Evolutionary conservation across 2,329 filamentous ascomycete species (phyloP).

Genomic region (Plenodomus lindquistii): DNA sequence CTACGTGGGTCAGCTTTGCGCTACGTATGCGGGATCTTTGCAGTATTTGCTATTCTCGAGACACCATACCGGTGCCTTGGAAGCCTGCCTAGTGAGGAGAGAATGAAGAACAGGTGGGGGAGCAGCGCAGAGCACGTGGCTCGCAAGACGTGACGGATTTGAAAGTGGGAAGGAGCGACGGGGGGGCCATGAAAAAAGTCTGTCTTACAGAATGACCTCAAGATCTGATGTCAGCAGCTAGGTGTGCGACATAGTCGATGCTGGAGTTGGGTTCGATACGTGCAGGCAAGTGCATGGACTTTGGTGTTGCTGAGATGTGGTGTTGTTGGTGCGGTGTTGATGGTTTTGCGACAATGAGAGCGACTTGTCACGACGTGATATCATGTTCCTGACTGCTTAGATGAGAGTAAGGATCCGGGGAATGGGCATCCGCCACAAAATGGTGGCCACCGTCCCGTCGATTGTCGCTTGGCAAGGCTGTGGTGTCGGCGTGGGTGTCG

Average conservation of each 20-base stretch:
- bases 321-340: slow-evolving; percentile 10
- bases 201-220: neutral
- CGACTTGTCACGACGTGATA: slow-evolving; percentile 3
- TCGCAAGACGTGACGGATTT: neutral
- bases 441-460: neutral
- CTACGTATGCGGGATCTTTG: neutral
- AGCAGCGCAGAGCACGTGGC: neutral
- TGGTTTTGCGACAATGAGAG: slow-evolving; percentile 10
- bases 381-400: slow-evolving; percentile 19
- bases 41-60: neutral
- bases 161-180: neutral
- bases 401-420: neutral
- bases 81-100: no score
- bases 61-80: neutral
- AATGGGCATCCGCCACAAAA: neutral
- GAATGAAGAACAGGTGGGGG: no score
- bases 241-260: neutral
- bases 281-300: neutral
- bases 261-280: neutral
- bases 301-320: neutral
- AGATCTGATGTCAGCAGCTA: neutral
- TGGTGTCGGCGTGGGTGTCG: no score
- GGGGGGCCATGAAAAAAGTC: neutral
- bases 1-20: neutral
- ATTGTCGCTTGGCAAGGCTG: slow-evolving; percentile 10